phyloP scores from a whole-genome alignment of 257 asterid genomes.

The Solanum etuberosum region DNA sequence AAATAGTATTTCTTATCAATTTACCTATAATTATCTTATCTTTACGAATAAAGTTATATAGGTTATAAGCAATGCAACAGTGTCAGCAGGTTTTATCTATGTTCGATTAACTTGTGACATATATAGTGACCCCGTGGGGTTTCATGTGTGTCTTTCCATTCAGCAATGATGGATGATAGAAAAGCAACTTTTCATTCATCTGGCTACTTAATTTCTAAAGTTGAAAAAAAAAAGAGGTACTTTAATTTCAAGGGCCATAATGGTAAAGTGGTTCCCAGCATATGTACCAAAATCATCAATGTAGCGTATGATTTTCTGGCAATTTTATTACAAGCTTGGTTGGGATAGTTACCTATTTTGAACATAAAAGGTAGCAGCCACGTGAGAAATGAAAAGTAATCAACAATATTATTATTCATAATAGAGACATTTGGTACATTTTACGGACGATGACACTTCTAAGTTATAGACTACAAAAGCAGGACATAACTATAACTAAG shows the following conservation, averaged over 20 bases:
- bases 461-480: neutral
- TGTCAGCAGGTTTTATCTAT: neutral
- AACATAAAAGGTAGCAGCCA: neutral
- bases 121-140: neutral
- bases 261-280: neutral
- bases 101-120: neutral
- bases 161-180: neutral
- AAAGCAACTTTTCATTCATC: neutral
- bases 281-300: neutral
- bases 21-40: neutral
- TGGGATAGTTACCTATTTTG: neutral
- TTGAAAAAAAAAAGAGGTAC: neutral
- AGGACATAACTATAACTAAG: neutral
- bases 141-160: neutral
- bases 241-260: neutral
- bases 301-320: neutral
- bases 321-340: neutral
- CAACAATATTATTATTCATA: neutral
- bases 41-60: neutral
- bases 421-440: neutral
- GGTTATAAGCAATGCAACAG: neutral
- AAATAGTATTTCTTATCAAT: neutral
- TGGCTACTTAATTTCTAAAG: neutral
- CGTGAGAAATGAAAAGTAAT: neutral
- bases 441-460: neutral